Evolutionary conservation across 306 rosid genomes (phyloP), one percentile per base, ranked within the genome.

Genomic region (Oemleria cerasiformis): DNA sequence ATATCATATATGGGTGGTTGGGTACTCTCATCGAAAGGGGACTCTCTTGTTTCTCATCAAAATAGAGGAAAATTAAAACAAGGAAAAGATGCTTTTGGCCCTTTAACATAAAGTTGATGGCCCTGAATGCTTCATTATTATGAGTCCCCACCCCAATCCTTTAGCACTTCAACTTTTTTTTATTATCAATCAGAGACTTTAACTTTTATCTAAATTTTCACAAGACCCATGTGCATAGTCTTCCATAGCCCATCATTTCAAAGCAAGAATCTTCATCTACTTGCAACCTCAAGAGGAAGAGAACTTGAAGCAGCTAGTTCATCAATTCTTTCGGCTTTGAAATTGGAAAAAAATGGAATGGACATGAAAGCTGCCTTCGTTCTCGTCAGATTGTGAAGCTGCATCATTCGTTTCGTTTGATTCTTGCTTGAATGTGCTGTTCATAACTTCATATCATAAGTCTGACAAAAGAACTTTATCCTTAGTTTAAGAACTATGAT

Each of bases 211-310:
- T 38, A 53, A 48, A 54, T 49, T 48, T 72, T 68, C 73, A 75
- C 30, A 73, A 45, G 49, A 20, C 38, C 68, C 89, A 85, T 85
- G 89, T 85, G 89, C 89, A 64, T 51, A 40, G 67, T 65, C 77
- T 82, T 80, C 77, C 80, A 80, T 60, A 55, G 25, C 70, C 15
- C 53, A 50, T 63, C 70, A 63, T 63, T 48, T 36, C 68, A 9
- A 17, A 21, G 15, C 63, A 59, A 59, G 6, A 41, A 54, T 40
- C 55, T 58, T 19, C 25, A 41, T 25, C 64, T 23, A 20, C 17
- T 5, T 41, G 25, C 64, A 41, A 54, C 42, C 54, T 55, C 25
- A 19, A 12, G 50, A 45, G 50, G 14, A 45, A 30, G 36, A 30
- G 36, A 30, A 30, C 36, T 30, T 30, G 36, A 30, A 30, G 36